phyloP scores from a whole-genome alignment of 2,329 filamentous ascomycete genomes.

The Stenocarpella maydis region DNA sequence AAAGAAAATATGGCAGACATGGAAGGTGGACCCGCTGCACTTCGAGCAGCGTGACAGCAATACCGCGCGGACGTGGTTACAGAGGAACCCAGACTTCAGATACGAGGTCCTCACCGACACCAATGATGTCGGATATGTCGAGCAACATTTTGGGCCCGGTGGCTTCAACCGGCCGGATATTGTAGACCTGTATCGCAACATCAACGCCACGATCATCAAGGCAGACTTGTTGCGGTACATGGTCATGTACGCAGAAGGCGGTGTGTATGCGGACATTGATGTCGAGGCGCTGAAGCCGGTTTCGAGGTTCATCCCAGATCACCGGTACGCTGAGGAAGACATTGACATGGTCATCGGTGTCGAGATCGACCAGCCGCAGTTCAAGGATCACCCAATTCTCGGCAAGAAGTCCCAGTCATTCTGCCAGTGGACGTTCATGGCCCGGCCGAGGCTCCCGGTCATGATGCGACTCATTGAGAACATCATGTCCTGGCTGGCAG shows the following conservation, averaged over 20 bases:
- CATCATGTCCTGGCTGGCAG: slow-evolving; percentile 72
- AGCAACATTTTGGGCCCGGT: slow-evolving; percentile 70
- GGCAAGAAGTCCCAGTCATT: slow-evolving; percentile 75
- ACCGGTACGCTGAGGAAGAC: slow-evolving; percentile 68
- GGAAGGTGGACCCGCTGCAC: slow-evolving; percentile 73
- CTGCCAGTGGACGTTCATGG: slow-evolving; percentile 80
- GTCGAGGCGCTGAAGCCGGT: slow-evolving; percentile 52
- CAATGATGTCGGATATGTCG: slow-evolving; percentile 73
- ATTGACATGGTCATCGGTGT: slow-evolving; percentile 75
- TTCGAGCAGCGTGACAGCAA: slow-evolving; percentile 71
- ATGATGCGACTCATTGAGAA: slow-evolving; percentile 74
- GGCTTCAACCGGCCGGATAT: slow-evolving; percentile 74
- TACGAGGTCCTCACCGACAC: slow-evolving; percentile 76
- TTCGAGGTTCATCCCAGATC: slow-evolving; percentile 66
- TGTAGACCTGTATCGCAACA: slow-evolving; percentile 65
- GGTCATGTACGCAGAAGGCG: slow-evolving; percentile 72
- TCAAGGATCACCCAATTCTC: slow-evolving; percentile 68
- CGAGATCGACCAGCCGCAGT: slow-evolving; percentile 75
- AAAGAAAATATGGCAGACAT: slow-evolving; percentile 79
- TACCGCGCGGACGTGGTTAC: slow-evolving; percentile 69
- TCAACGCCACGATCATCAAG: slow-evolving; percentile 72
- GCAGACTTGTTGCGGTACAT: slow-evolving; percentile 73
- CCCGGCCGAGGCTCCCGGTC: slow-evolving; percentile 71
- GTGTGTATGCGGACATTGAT: slow-evolving; percentile 57
- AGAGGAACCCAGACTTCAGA: slow-evolving; percentile 71